These are phyloP conservation scores for Chytriomyces sp. DNA, from an alignment of 192 early-diverging fungal species.

Conservation along the genomic window DNA sequence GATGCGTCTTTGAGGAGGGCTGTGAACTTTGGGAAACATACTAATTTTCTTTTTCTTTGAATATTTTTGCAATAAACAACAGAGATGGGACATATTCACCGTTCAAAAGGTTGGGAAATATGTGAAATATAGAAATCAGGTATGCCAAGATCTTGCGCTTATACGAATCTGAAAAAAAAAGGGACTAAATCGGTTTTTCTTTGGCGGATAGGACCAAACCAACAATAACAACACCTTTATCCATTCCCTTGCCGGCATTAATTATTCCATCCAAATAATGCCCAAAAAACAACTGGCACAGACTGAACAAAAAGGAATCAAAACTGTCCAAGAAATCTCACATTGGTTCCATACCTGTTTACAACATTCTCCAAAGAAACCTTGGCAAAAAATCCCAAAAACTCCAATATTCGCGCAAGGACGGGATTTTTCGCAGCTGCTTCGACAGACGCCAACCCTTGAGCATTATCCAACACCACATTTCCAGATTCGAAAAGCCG, in stretches of 20 bases:
- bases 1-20: background rate
- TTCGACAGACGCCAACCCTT: background rate
- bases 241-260: background rate
- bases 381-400: background rate
- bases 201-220: background rate
- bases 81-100: background rate
- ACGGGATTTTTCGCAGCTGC: background rate
- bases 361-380: background rate
- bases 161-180: background rate
- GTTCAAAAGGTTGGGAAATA: background rate
- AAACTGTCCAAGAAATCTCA: too few relatives aligned
- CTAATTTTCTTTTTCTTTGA: background rate
- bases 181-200: background rate
- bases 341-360: background rate
- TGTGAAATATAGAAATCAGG: background rate
- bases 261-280: constrained; percentile 2
- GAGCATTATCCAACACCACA: constrained; percentile 5
- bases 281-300: background rate
- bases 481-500: constrained; percentile 22
- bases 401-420: constrained; percentile 1
- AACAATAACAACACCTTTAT: background rate
- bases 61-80: background rate
- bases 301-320: constrained; percentile 9
- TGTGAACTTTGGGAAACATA: background rate
- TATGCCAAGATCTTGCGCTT: background rate